A percentile compares a stretch with the other conserved stretches of the same genome.
phyloP scores from a whole-genome alignment of 2,329 filamentous ascomycete species.

The Xylaria sp. region DNA sequence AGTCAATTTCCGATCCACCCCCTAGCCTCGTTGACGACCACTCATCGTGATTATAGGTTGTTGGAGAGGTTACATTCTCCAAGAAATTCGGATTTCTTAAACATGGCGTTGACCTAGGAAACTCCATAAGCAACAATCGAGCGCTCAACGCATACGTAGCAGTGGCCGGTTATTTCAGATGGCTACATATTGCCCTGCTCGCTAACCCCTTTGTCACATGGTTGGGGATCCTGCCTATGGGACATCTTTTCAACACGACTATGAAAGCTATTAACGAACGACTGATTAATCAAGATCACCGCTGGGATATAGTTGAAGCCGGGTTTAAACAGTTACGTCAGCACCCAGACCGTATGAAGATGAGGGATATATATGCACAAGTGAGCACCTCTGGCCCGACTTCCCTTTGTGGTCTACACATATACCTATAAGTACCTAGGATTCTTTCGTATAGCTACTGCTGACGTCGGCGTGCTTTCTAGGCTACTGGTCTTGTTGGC shows the following conservation, averaged over 20 bases:
- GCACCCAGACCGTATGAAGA: conserved; percentile 21
- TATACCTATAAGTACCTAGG: too few species aligned
- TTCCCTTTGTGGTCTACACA: too few species aligned
- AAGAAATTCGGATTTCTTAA: conserved; percentile 36
- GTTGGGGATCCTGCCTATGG: background rate
- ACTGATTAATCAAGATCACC: conserved; percentile 15
- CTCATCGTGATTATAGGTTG: too few species aligned
- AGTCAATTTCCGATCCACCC: too few species aligned
- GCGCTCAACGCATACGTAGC: too few species aligned
- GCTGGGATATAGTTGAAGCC: conserved; percentile 20
- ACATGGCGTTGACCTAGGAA: conserved; percentile 32
- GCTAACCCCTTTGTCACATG: conserved; percentile 24
- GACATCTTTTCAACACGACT: background rate
- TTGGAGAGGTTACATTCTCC: conserved; percentile 38
- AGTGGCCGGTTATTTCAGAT: too few species aligned
- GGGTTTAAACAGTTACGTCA: conserved; percentile 20
- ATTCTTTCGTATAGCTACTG: too few species aligned
- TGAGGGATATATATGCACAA: conserved; percentile 4
- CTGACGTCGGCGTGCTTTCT: too few species aligned
- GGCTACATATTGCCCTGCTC: too few species aligned
- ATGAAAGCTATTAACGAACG: conserved; percentile 1
- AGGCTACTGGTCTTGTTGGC: too few species aligned
- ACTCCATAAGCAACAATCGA: conserved; percentile 23
- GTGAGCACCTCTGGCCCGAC: too few species aligned
- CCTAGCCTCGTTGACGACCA: too few species aligned